phyloP scores from a whole-genome alignment of 2,329 filamentous ascomycete species.

The Aspergillus floridensis region DNA sequence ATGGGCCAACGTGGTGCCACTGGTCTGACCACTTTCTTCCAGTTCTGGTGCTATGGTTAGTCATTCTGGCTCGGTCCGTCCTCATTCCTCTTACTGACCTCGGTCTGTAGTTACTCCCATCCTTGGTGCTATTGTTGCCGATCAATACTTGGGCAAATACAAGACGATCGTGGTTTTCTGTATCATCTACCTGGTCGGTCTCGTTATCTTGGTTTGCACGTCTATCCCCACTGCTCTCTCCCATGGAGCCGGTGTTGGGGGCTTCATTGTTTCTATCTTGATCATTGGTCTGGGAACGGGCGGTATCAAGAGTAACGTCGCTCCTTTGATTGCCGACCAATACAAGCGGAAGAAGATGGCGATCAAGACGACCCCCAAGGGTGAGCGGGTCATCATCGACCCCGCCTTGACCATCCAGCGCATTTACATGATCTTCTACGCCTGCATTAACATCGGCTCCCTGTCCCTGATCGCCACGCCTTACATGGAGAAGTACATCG shows the following conservation, averaged over 20 bases:
- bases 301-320: conserved; percentile 67
- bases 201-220: conserved; percentile 55
- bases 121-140: conserved; percentile 57
- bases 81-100: conserved; percentile 4
- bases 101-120: conserved; percentile 51
- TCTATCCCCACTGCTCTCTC: conserved; percentile 53
- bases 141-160: conserved; percentile 61
- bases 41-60: conserved; percentile 54
- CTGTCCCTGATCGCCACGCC: conserved; percentile 66
- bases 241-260: conserved; percentile 51
- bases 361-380: conserved; percentile 42
- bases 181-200: conserved; percentile 57
- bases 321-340: conserved; percentile 63
- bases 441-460: conserved; percentile 71
- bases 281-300: conserved; percentile 66
- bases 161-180: conserved; percentile 59
- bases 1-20: conserved; percentile 48
- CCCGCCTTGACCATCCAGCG: conserved; percentile 64
- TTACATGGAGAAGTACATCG: conserved; percentile 64
- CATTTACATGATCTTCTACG: conserved; percentile 73
- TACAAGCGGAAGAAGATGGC: conserved; percentile 58
- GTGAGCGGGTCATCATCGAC: conserved; percentile 62
- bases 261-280: conserved; percentile 57
- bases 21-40: conserved; percentile 53
- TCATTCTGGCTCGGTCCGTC: not conserved